These are phyloP conservation scores for Pseudogymnoascus sp. DNA, from an alignment of 2,329 filamentous ascomycete genomes.

Conservation along the genomic window DNA sequence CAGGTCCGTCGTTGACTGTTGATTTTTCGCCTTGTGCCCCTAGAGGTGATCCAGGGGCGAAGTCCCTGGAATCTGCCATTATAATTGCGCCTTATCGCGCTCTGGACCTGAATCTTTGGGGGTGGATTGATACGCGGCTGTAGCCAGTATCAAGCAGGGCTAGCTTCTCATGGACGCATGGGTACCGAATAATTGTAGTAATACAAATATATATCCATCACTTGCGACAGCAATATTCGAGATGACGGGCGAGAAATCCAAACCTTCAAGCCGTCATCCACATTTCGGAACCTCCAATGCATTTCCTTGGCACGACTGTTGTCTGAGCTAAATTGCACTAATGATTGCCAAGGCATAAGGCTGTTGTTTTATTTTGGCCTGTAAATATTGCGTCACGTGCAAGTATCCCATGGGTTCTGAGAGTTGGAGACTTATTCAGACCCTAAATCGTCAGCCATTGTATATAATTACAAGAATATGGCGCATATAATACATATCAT, in stretches of 20 bases:
- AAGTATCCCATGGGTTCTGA: neutral
- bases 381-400: neutral
- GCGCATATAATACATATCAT: slow-evolving; percentile 12
- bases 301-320: neutral
- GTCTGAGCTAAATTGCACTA: neutral
- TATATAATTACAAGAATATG: neutral
- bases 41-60: neutral
- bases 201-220: neutral
- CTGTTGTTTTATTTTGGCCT: neutral
- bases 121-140: neutral
- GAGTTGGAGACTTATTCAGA: neutral
- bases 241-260: neutral
- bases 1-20: neutral
- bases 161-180: neutral
- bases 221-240: neutral
- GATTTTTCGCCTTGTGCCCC: neutral
- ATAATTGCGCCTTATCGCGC: neutral
- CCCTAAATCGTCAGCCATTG: neutral
- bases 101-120: neutral
- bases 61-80: slow-evolving; percentile 1
- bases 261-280: neutral
- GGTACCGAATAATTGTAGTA: neutral
- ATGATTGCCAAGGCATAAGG: neutral
- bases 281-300: neutral
- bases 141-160: neutral